Conservation (phyloP, 139 green algal genomes). For the Bryopsis sp. region DNA sequence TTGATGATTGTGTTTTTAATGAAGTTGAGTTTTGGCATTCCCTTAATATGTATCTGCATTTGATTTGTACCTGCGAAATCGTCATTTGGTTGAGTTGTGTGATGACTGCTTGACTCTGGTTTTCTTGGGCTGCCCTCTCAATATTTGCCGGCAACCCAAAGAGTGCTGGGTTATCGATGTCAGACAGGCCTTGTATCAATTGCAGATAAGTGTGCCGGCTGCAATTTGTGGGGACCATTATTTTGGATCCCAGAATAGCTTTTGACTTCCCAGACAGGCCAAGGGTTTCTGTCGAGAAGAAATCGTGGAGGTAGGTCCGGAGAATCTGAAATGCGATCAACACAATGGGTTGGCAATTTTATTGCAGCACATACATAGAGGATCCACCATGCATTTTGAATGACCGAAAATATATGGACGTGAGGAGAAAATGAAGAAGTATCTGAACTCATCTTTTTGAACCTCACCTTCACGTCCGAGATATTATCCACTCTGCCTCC, state of each 20-base stretch:
- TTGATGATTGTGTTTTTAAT: too few relatives aligned
- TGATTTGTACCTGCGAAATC: slow-evolving; percentile 15
- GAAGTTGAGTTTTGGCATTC: neutral
- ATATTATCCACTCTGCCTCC: slow-evolving; percentile 62
- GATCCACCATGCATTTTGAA: neutral
- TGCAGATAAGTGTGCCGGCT: neutral
- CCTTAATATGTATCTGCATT: neutral
- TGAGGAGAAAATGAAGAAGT: too few relatives aligned
- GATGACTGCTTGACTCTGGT: slow-evolving; percentile 26
- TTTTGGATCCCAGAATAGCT: neutral
- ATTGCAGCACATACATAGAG: neutral
- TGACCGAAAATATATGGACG: too few relatives aligned
- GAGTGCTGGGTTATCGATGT: slow-evolving; percentile 42
- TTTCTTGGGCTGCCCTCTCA: slow-evolving; percentile 42
- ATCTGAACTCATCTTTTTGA: too few relatives aligned
- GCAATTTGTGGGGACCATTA: neutral
- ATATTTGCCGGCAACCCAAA: slow-evolving; percentile 71
- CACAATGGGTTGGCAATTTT: too few relatives aligned
- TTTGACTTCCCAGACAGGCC: neutral
- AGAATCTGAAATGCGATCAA: too few relatives aligned
- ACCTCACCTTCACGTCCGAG: slow-evolving; percentile 47
- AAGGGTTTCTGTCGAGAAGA: neutral
- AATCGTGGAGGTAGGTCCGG: neutral
- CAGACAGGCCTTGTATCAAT: slow-evolving; percentile 28
- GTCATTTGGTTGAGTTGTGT: slow-evolving; percentile 23